These are phyloP conservation scores for Pleurotus platypus DNA, from an alignment of 768 basidiomycete genomes.

Conservation along the genomic window DNA sequence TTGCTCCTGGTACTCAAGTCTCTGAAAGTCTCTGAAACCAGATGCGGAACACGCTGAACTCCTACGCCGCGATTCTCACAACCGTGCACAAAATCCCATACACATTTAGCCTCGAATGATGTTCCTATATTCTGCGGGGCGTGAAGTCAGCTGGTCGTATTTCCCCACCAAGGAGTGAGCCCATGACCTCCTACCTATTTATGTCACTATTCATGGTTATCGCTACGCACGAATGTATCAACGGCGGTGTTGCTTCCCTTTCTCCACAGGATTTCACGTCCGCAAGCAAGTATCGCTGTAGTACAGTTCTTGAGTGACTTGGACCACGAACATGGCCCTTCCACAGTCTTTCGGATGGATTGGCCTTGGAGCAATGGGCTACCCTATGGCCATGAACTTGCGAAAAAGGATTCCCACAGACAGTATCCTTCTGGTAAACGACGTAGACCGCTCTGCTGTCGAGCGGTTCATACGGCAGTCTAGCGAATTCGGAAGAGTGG, in stretches of 20 bases:
- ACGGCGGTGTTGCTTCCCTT: no score
- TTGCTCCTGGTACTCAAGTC: background rate
- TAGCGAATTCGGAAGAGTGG: slow-evolving; percentile 13
- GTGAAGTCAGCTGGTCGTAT: background rate
- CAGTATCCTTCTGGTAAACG: slow-evolving; percentile 28
- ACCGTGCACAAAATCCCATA: background rate
- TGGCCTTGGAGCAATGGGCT: slow-evolving; percentile 41
- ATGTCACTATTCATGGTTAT: background rate
- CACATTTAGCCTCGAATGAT: background rate
- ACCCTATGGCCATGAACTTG: slow-evolving; percentile 37
- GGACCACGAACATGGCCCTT: slow-evolving; percentile 13
- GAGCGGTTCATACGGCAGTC: slow-evolving; percentile 23
- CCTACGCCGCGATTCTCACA: background rate
- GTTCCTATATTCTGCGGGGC: background rate
- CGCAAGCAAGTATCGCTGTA: background rate
- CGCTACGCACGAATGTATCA: background rate
- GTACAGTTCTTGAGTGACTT: background rate
- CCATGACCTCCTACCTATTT: background rate
- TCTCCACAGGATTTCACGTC: no score
- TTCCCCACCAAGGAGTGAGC: background rate
- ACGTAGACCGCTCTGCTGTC: slow-evolving; percentile 25
- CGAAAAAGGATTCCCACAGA: slow-evolving; percentile 24
- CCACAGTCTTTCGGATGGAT: slow-evolving; percentile 32
- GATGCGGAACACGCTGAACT: background rate
- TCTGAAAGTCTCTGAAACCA: background rate